Percentiles rank a stretch among this genome's conserved stretches.
These are phyloP conservation scores for Malassezia yamatoensis DNA, from an alignment of 1,284 basidiomycete species.

Conservation along the genomic window DNA sequence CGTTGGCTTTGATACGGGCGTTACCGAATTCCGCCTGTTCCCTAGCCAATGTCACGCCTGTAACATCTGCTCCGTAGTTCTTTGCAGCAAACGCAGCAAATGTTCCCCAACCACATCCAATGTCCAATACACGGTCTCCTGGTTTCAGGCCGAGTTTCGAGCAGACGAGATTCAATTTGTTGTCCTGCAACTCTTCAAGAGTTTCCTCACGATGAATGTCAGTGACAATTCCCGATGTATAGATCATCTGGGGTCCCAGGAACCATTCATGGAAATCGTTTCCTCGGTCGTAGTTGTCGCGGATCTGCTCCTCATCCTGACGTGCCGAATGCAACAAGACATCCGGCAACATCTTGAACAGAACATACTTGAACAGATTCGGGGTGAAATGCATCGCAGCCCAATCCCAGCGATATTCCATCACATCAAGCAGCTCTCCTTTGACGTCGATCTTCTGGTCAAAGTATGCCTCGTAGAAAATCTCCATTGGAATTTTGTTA, in stretches of 20 bases:
- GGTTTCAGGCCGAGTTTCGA: conserved; percentile 82
- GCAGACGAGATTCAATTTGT: conserved; percentile 90
- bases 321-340: conserved; percentile 77
- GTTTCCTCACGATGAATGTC: conserved; percentile 68
- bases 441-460: conserved; percentile 93
- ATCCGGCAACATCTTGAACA: conserved; percentile 78
- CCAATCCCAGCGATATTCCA: conserved; percentile 95
- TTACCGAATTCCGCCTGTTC: conserved; percentile 90
- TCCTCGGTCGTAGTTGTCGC: conserved; percentile 87
- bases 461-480: conserved; percentile 96
- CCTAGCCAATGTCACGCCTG: conserved; percentile 82
- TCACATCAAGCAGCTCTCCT: conserved; percentile 79
- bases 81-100: conserved; percentile 87
- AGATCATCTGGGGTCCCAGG: conserved; percentile 91
- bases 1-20: conserved; percentile 72
- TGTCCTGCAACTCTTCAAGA: conserved; percentile 93
- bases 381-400: conserved; percentile 71
- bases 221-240: conserved; percentile 81
- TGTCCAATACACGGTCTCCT: conserved; percentile 72
- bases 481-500: conserved; percentile 93
- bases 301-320: conserved; percentile 91
- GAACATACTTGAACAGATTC: conserved; percentile 87
- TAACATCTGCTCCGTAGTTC: conserved; percentile 89
- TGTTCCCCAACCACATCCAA: conserved; percentile 98
- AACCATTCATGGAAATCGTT: conserved; percentile 58